Conservation (phyloP, 306 rosid genomes). For the Prunus salicina region DNA sequence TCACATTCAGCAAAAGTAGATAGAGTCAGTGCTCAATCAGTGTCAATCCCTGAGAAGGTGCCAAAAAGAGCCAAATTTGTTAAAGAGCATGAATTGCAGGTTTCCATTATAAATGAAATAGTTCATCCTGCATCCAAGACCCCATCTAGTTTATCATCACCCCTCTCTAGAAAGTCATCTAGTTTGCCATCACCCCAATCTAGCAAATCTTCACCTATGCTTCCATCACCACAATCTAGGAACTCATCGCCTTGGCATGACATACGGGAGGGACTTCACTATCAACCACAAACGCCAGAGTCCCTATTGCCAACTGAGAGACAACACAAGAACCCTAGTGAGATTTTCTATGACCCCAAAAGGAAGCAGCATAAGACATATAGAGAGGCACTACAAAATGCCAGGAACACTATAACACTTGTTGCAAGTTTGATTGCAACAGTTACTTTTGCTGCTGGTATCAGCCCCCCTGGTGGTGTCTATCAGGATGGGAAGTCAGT, state of each 20-base stretch:
- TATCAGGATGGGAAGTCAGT: constrained; percentile 53
- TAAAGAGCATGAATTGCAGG: constrained; percentile 13
- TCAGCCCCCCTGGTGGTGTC: constrained; percentile 78
- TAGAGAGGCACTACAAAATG: constrained; percentile 61
- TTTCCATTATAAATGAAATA: not conserved
- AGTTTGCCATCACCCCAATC: not conserved
- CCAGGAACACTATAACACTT: constrained; percentile 61
- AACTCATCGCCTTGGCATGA: constrained; percentile 7
- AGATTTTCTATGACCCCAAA: constrained; percentile 6
- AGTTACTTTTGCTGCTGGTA: constrained; percentile 75
- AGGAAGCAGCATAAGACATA: constrained; percentile 38
- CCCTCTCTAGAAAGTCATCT: not conserved
- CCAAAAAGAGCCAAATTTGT: constrained; percentile 7
- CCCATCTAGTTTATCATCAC: constrained; percentile 19
- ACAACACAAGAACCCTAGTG: constrained; percentile 27
- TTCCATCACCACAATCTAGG: not conserved
- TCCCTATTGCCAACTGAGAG: constrained; percentile 16
- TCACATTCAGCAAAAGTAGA: constrained; percentile 26
- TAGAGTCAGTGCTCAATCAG: not conserved
- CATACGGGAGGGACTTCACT: constrained; percentile 13
- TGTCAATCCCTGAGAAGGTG: not conserved
- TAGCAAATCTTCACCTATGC: constrained; percentile 24
- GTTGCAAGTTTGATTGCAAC: constrained; percentile 80
- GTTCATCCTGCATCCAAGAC: not conserved
- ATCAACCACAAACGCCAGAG: constrained; percentile 17